Percentiles rank a stretch among this genome's conserved stretches.
Evolutionary conservation across 2,329 filamentous ascomycete genomes (phyloP).

Genomic region (Pezicula radicicola): DNA sequence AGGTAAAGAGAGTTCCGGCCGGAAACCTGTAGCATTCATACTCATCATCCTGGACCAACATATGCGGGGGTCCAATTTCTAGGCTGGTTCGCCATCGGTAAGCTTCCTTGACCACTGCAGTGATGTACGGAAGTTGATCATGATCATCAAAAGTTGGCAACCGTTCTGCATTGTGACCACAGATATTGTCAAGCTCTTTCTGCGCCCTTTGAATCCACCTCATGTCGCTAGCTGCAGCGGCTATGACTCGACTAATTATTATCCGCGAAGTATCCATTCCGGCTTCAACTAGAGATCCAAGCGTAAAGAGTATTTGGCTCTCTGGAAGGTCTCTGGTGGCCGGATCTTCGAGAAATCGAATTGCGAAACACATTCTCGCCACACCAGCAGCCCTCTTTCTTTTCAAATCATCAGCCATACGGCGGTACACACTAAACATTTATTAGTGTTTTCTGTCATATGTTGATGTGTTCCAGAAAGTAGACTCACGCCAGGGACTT

Average conservation of each 20-base stretch:
- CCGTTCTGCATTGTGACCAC: constrained; percentile 31
- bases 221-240: constrained; percentile 20
- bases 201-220: constrained; percentile 28
- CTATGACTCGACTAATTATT: constrained; percentile 27
- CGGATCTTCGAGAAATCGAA: constrained; percentile 23
- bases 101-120: constrained; percentile 42
- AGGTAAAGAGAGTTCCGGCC: constrained; percentile 38
- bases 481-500: too few relatives aligned
- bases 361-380: constrained; percentile 26
- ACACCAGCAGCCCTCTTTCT: constrained; percentile 18
- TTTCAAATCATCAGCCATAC: constrained; percentile 19
- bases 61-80: constrained; percentile 31
- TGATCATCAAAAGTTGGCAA: constrained; percentile 39
- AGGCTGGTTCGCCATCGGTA: constrained; percentile 43
- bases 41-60: constrained; percentile 38
- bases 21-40: constrained; percentile 43
- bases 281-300: constrained; percentile 36
- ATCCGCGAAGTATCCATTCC: constrained; percentile 40
- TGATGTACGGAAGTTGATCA: constrained; percentile 36
- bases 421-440: constrained; percentile 18
- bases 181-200: constrained; percentile 40
- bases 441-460: constrained; percentile 2
- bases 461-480: constrained; percentile 14
- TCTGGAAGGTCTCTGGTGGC: constrained; percentile 18
- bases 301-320: constrained; percentile 26